Evolutionary conservation across 2,329 filamentous ascomycete genomes (phyloP).

Genomic region (Fusarium sambucinum): DNA sequence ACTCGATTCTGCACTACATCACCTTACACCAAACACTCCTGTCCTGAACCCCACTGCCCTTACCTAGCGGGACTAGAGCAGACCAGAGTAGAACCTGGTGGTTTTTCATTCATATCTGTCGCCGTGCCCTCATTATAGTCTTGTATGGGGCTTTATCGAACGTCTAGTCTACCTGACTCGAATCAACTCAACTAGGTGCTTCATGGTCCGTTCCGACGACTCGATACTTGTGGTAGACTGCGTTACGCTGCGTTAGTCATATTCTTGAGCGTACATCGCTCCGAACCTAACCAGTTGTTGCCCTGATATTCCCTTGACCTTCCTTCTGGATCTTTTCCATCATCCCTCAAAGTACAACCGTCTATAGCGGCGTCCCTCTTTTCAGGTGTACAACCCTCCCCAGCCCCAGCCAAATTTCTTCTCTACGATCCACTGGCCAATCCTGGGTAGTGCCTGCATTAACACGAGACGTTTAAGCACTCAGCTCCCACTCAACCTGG

Average conservation of each 20-base stretch:
- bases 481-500: conserved; percentile 27
- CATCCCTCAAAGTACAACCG: conserved; percentile 14
- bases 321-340: conserved; percentile 17
- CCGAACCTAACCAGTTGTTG: conserved; percentile 12
- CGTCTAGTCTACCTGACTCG: conserved; percentile 32
- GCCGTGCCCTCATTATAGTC: conserved; percentile 22
- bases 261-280: conserved; percentile 10
- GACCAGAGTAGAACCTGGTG: conserved; percentile 19
- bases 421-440: conserved; percentile 39
- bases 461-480: conserved; percentile 39
- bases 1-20: conserved; percentile 20
- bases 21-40: conserved; percentile 21
- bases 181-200: conserved; percentile 28
- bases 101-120: conserved; percentile 38
- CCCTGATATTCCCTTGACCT: conserved; percentile 17
- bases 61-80: conserved; percentile 31
- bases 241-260: conserved; percentile 9
- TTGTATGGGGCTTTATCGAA: conserved; percentile 23
- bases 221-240: conserved; percentile 16
- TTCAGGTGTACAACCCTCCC: conserved; percentile 17
- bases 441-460: conserved; percentile 34
- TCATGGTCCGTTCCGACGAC: conserved; percentile 19
- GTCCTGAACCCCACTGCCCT: conserved; percentile 33
- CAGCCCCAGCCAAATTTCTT: conserved; percentile 33
- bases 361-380: conserved; percentile 7